These are phyloP conservation scores for Staphylotrichum longicolle DNA, from an alignment of 495 filamentous ascomycete species.

Conservation along the genomic window DNA sequence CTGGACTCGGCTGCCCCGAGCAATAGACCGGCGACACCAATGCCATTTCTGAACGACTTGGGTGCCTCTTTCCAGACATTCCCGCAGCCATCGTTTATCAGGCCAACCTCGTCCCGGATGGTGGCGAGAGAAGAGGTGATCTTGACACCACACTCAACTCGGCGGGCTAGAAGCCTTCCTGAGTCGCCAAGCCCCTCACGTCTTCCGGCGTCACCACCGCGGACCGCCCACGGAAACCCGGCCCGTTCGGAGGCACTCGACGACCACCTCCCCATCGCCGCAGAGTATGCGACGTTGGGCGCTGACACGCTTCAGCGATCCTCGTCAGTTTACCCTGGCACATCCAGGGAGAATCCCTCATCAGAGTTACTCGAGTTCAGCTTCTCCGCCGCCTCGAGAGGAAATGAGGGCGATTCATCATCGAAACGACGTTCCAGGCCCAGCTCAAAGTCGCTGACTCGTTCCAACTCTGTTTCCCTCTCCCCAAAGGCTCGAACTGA, in stretches of 20 bases:
- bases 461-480: conserved; percentile 20
- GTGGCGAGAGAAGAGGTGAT: conserved; percentile 42
- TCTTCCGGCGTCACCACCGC: not conserved
- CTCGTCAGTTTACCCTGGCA: not conserved
- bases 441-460: conserved; percentile 14
- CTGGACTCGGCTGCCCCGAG: conserved; percentile 5
- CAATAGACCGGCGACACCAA: conserved; percentile 8
- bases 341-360: conserved; percentile 12
- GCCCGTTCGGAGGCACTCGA: not conserved
- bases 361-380: conserved; percentile 29
- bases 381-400: conserved; percentile 17
- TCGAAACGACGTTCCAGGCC: conserved; percentile 21
- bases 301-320: conserved; percentile 3
- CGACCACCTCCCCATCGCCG: conserved; percentile 19
- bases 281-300: conserved; percentile 22
- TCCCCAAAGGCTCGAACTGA: conserved; percentile 25
- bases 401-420: conserved; percentile 2
- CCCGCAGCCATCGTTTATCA: conserved; percentile 47
- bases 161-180: conserved; percentile 43
- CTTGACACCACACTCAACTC: conserved; percentile 22
- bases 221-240: not conserved
- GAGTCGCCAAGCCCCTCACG: conserved; percentile 29
- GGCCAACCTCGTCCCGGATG: conserved; percentile 48
- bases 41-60: conserved; percentile 2
- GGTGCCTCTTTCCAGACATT: conserved; percentile 30